phyloP scores from a whole-genome alignment of 2,329 filamentous ascomycete species.

The Rhexocercosporidium sp. region DNA sequence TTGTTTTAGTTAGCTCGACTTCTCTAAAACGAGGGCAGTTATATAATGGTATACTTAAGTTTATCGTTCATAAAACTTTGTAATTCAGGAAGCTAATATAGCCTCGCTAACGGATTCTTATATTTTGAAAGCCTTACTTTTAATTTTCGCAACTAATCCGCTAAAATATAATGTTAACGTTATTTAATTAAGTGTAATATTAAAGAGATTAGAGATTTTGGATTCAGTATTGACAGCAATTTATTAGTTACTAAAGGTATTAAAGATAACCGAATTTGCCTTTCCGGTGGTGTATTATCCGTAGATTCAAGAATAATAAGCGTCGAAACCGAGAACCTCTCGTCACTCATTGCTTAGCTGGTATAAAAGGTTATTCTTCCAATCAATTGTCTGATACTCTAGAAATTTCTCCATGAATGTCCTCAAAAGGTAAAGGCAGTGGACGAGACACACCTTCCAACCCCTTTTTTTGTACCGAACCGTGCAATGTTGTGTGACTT shows the following conservation, averaged over 20 bases:
- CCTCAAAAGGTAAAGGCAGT: too few relatives aligned
- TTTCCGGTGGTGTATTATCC: slow-evolving; percentile 29
- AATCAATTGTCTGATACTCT: too few relatives aligned
- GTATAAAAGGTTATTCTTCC: too few relatives aligned
- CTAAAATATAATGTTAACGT: slow-evolving; percentile 22
- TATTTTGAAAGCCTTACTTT: slow-evolving; percentile 24
- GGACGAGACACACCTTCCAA: too few relatives aligned
- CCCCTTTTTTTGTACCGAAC: too few relatives aligned
- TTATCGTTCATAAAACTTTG: slow-evolving; percentile 23
- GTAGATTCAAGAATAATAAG: slow-evolving; percentile 31
- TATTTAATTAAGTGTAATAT: slow-evolving; percentile 28
- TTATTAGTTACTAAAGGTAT: slow-evolving; percentile 32
- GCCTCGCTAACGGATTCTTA: slow-evolving; percentile 25
- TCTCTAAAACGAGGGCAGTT: slow-evolving; percentile 18
- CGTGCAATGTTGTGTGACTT: too few relatives aligned
- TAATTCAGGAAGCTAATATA: slow-evolving; percentile 26
- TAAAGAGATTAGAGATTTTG: slow-evolving; percentile 26
- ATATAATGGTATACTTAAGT: slow-evolving; percentile 19
- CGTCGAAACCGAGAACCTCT: slow-evolving; percentile 32
- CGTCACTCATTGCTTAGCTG: slow-evolving; percentile 33
- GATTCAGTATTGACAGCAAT: slow-evolving; percentile 26
- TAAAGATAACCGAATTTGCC: slow-evolving; percentile 32
- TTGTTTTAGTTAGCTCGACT: slow-evolving; percentile 19
- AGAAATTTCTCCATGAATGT: too few relatives aligned
- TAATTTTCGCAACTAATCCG: slow-evolving; percentile 24